Conservation (phyloP, 2,329 filamentous ascomycete genomes). For the Furcasterigmium sp. region DNA sequence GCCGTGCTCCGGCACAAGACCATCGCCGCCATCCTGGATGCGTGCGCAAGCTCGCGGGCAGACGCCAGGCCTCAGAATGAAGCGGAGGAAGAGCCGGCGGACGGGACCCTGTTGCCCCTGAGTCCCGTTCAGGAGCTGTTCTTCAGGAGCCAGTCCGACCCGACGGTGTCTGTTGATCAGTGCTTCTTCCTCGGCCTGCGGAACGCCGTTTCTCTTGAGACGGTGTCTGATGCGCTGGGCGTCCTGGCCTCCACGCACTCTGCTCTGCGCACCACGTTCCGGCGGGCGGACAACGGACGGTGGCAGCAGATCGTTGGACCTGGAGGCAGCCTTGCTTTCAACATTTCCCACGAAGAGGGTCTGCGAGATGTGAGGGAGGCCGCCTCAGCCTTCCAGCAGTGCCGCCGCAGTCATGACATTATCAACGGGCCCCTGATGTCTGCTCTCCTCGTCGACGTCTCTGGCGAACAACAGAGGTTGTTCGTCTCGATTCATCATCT, state of each 20-base stretch:
- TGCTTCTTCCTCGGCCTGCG: conserved; percentile 1
- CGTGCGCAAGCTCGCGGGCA: too few species aligned
- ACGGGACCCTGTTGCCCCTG: background rate
- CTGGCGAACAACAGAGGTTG: conserved; percentile 14
- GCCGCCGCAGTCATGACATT: conserved; percentile 2
- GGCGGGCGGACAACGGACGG: background rate
- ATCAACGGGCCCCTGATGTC: conserved; percentile 13
- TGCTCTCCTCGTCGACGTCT: conserved; percentile 11
- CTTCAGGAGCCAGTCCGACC: conserved; percentile 5
- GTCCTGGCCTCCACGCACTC: conserved; percentile 4
- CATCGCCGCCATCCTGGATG: background rate
- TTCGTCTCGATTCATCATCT: conserved; percentile 29
- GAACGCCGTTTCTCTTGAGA: background rate
- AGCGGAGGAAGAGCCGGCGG: background rate
- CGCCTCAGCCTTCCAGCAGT: conserved; percentile 1
- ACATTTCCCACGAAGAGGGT: background rate
- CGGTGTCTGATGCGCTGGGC: conserved; percentile 1
- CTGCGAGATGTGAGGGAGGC: background rate
- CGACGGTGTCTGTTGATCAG: conserved; percentile 3
- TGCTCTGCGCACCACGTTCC: conserved; percentile 5
- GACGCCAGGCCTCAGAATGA: background rate
- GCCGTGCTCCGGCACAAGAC: conserved; percentile 7
- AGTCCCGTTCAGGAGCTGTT: conserved; percentile 5
- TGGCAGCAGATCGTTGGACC: conserved; percentile 4
- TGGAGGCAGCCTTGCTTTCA: background rate